phyloP scores from a whole-genome alignment of 148 eudicot genomes.

The Beta vulgaris region DNA sequence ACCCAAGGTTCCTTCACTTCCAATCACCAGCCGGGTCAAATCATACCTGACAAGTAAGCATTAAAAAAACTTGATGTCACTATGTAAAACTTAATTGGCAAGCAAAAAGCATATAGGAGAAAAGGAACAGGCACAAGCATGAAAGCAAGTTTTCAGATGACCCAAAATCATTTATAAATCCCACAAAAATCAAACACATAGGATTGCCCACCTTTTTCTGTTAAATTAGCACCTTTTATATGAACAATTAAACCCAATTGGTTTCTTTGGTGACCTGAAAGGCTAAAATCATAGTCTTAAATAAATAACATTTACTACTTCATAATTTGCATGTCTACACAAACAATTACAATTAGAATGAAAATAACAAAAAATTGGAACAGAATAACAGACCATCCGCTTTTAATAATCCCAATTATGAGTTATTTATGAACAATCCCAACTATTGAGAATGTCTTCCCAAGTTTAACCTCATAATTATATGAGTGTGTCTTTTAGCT shows the following conservation, averaged over 20 bases:
- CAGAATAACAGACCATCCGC: no score
- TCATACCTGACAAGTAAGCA: conserved; percentile 58
- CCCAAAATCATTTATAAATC: not conserved
- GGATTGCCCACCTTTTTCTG: not conserved
- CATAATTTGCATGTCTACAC: not conserved
- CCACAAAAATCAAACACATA: not conserved
- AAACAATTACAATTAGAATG: not conserved
- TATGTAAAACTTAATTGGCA: not conserved
- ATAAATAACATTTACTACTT: no score
- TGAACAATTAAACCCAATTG: not conserved
- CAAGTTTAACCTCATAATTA: no score
- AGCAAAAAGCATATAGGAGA: not conserved
- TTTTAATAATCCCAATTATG: no score
- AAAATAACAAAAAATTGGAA: no score
- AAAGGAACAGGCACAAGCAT: not conserved
- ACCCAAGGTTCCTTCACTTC: conserved; percentile 99
- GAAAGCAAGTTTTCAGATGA: not conserved
- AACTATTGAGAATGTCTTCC: no score
- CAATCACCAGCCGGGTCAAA: conserved; percentile 84
- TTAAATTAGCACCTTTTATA: not conserved
- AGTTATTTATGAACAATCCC: no score
- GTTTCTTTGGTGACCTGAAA: not conserved
- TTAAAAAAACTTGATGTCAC: conserved; percentile 13
- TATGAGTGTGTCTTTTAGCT: not conserved
- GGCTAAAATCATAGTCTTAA: not conserved